phyloP scores from a whole-genome alignment of 805 yeast genomes.

The Yarrowia deformans region DNA sequence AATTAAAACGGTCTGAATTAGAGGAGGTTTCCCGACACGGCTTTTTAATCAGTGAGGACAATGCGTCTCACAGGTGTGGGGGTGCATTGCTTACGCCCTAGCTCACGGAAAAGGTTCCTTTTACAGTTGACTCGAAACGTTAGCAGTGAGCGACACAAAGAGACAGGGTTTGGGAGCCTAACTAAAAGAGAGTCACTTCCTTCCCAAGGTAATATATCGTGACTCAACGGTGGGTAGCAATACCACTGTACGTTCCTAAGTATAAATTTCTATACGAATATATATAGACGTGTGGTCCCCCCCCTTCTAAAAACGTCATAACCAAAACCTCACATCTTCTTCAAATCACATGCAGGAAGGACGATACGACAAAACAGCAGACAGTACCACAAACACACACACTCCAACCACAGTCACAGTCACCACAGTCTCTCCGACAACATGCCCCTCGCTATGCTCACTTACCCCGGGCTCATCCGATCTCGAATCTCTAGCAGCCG shows the following conservation, averaged over 20 bases:
- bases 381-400: neutral
- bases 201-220: neutral
- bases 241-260: no score
- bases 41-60: neutral
- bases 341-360: neutral
- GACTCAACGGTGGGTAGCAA: no score
- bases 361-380: neutral
- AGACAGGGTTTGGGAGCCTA: no score
- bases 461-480: neutral
- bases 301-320: no score
- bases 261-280: neutral
- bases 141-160: slow-evolving; percentile 23
- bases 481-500: neutral
- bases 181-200: neutral
- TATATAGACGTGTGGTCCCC: no score
- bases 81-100: neutral
- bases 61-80: no score
- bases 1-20: no score
- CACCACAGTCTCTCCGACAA: neutral
- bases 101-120: slow-evolving; percentile 15
- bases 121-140: neutral
- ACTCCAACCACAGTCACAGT: neutral
- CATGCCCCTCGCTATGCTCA: neutral
- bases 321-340: neutral
- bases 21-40: slow-evolving; percentile 2